These are phyloP conservation scores for Umbelopsis sp. DNA, from an alignment of 371 early-diverging fungal genomes.

Conservation along the genomic window DNA sequence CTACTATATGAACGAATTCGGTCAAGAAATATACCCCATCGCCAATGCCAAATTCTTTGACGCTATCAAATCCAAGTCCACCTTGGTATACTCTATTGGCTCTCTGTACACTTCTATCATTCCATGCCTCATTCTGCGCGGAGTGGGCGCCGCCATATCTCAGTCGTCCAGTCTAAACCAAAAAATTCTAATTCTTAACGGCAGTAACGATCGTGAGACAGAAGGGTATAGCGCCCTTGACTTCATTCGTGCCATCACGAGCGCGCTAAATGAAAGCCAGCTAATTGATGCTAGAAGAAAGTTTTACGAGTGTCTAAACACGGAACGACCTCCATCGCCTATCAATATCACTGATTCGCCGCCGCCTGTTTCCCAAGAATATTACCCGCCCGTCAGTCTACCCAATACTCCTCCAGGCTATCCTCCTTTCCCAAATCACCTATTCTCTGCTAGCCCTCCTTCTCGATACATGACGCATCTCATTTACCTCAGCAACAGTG, in stretches of 20 bases:
- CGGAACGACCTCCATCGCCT: constrained; percentile 35
- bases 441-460: constrained; percentile 47
- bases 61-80: constrained; percentile 46
- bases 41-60: constrained; percentile 56
- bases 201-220: constrained; percentile 67
- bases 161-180: constrained; percentile 46
- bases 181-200: constrained; percentile 68
- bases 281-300: constrained; percentile 31
- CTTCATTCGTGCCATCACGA: constrained; percentile 63
- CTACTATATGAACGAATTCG: constrained; percentile 66
- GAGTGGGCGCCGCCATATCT: constrained; percentile 57
- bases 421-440: constrained; percentile 27
- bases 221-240: constrained; percentile 63
- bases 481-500: constrained; percentile 55
- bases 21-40: constrained; percentile 61
- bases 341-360: constrained; percentile 25
- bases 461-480: constrained; percentile 64
- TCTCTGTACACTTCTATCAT: constrained; percentile 66
- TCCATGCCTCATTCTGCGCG: constrained; percentile 64
- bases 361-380: constrained; percentile 9
- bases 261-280: constrained; percentile 57
- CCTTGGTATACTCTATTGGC: constrained; percentile 65
- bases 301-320: constrained; percentile 26
- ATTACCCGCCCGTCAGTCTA: constrained; percentile 10
- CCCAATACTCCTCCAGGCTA: constrained; percentile 26